A percentile compares a stretch with the other conserved stretches of the same genome.
Evolutionary conservation across 2,329 filamentous ascomycete species (phyloP).

Genomic region (Aureobasidium zeae): DNA sequence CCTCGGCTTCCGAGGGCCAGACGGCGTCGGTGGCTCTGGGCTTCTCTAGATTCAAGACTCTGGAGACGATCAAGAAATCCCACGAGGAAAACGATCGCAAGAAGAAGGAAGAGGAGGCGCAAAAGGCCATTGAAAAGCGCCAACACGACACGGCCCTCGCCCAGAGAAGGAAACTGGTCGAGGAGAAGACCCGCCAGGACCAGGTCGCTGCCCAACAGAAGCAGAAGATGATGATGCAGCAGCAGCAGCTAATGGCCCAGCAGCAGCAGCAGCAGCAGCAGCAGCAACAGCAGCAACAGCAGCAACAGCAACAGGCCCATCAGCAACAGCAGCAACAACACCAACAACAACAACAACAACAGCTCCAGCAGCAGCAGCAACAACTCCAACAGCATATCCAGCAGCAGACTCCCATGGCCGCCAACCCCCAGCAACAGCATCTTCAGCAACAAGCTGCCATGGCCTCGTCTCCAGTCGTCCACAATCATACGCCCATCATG

Average conservation of each 20-base stretch:
- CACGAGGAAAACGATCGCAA: conserved; percentile 60
- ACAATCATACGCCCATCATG: conserved; percentile 39
- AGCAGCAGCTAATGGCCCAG: conserved; percentile 29
- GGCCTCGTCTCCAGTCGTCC: conserved; percentile 51
- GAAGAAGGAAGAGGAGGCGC: conserved; percentile 45
- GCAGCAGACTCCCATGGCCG: conserved; percentile 18
- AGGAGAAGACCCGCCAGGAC: conserved; percentile 27
- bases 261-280: conserved; percentile 37
- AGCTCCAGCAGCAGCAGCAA: conserved; percentile 36
- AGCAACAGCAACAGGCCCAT: conserved; percentile 39
- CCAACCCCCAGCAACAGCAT: conserved; percentile 25
- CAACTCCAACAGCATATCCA: conserved; percentile 33
- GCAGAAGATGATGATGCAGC: conserved; percentile 32
- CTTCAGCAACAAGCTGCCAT: conserved; percentile 37
- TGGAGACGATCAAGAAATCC: conserved; percentile 73
- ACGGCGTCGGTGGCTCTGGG: conserved; percentile 65
- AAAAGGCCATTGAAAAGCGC: conserved; percentile 34
- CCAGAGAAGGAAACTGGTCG: conserved; percentile 29
- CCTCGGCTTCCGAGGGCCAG: conserved; percentile 64
- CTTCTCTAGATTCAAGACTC: conserved; percentile 85
- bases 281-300: conserved; percentile 27
- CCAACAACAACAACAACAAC: conserved; percentile 37
- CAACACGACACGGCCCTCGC: conserved; percentile 29
- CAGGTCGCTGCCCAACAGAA: conserved; percentile 36
- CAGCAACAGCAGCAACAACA: conserved; percentile 35